Base-by-base conservation (phyloP, 1,139 yeast genomes). In the Debaryomyces sp. region DNA sequence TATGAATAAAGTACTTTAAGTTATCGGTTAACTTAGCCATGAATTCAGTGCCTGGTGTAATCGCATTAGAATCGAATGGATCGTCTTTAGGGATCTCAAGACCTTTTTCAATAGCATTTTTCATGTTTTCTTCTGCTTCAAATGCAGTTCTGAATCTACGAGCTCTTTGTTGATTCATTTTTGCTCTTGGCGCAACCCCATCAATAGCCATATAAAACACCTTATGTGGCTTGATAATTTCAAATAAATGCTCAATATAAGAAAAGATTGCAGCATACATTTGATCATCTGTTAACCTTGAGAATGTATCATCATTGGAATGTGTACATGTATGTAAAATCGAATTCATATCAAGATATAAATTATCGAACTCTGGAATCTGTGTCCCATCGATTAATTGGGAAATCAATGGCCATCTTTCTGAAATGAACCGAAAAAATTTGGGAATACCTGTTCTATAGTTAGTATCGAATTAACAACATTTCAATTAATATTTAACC, bases 111-210 rank as follows among this genome's bases (percentile, higher is more conserved):
- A 85, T 71, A 5, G 92, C 94, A 62, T 84, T 82, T 50, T 76
- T 75, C 62, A 89, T 67, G 48, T 84, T 84, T 58, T 83, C 82
- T 65, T 90, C 96, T 1, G 97, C 97, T 61, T 95, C 99, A 60
- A 86, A 82, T 0, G 99, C 99, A 12, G 97, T 84, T 67, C 99
- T 78, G 67, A 95, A 95, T 68, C 99, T 83, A 75, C 99, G 84
- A 2, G 99, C 88, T 68, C 99, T 84, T 69, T 95, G 99, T 69
- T 95, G 99, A 66, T 95, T 95, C 98, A 95, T 95, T 66, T 95
- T 95, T 26, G 99, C 99, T 62, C 99, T 80, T 45, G 99, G 99
- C 0, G 99, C 99, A 45, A 95, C 99, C 57, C 99, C 99, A 71
- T 95, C 99, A 54, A 95, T 91, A 5, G 99, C 99, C 96, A 95